Conservation (phyloP, 2,329 filamentous ascomycete species). For the Cordyceps militaris region DNA sequence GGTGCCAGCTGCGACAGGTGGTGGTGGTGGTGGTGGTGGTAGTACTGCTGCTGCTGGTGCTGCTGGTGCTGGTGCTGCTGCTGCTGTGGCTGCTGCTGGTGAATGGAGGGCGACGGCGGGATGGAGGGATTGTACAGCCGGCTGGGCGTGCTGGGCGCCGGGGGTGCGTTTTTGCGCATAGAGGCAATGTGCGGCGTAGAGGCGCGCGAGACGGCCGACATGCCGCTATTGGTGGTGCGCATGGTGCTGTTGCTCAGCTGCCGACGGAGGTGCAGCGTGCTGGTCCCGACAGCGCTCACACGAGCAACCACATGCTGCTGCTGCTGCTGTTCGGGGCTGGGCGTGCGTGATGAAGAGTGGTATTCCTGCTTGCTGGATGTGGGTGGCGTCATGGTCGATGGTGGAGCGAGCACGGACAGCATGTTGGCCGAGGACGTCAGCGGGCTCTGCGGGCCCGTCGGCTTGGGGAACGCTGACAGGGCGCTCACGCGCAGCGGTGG, state of each 20-base stretch:
- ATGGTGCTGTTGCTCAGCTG: not conserved
- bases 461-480: constrained; percentile 3
- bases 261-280: not conserved
- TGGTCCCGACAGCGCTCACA: not conserved
- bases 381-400: not conserved
- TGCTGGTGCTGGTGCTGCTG: not conserved
- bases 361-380: not conserved
- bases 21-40: not conserved
- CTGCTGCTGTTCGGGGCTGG: not conserved
- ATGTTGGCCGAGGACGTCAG: not conserved
- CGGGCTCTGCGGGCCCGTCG: constrained; percentile 8
- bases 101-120: not conserved
- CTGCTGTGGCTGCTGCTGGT: not conserved
- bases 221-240: not conserved
- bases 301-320: not conserved
- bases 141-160: not conserved
- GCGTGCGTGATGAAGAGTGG: not conserved
- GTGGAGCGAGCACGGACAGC: constrained; percentile 7
- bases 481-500: constrained; percentile 1
- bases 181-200: not conserved
- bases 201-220: not conserved
- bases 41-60: not conserved
- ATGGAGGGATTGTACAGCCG: not conserved
- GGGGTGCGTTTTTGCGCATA: not conserved
- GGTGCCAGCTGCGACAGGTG: not conserved